Evolutionary conservation across 2,329 filamentous ascomycete species (phyloP), one percentile per base, ranked within the genome.

Genomic region (Nigrograna mackinnonii): DNA sequence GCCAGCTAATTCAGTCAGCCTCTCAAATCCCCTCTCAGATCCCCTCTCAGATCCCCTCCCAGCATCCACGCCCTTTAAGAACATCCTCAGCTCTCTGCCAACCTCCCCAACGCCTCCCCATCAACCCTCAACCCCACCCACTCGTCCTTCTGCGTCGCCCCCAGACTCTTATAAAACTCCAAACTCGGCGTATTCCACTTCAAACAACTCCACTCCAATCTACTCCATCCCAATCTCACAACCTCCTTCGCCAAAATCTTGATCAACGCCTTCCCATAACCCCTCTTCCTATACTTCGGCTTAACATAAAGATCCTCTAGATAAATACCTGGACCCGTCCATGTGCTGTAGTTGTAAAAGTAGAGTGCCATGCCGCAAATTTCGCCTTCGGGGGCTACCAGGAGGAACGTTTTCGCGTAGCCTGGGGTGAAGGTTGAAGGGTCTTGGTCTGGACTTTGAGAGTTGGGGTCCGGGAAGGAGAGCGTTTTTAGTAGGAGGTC

Each of bases 301-400:
- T 83, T 78, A 30, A 99, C 89, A 60, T 86, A 96, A n/a, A 97
- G 75, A 63, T 97, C 92, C 68, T 97, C 92, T 26, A 97, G 84
- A 68, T 95, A 96, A 61, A 99, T 87, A 3, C 92, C 92, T 0
- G 91, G 83, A n/a, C 87, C 82, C 6, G 87, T 82, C 94, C 94
- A 97, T 1, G 92, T 96, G 62, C 85, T 90, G 72, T 96, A 97
- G 72, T 92, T 97, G 77, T 92, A 91, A 69, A 95, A 97, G 73
- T 91, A 96, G 30, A 96, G 72, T 1, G 91, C 91, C 80, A 96
- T 89, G 35, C 87, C 90, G 0, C 83, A 87, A 67, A 81, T 62
- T 22, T 66, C 58, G 32, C 57, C 64, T 21, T 66, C 62, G 13
- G 64, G 57, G 16, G 76, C 72, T 1, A 67, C 66, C 41, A 92